A percentile compares a stretch with the other conserved stretches of the same genome.
Conservation (phyloP, 805 yeast genomes). For the Sungouiella thailandica region DNA sequence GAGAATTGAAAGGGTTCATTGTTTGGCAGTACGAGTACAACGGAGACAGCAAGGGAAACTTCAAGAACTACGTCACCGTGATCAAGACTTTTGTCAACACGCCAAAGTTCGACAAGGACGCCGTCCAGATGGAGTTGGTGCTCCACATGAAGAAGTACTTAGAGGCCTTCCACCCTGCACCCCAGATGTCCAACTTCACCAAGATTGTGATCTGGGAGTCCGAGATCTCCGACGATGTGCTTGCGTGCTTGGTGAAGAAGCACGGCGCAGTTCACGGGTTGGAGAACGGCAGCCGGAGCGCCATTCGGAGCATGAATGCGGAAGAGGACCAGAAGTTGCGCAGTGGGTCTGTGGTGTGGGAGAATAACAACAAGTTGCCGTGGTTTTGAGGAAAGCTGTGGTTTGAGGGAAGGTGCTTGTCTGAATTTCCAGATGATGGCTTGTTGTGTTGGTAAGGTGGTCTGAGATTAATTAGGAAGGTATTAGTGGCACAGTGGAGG, state of each 20-base stretch:
- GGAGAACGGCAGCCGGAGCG: constrained; percentile 34
- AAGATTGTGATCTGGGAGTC: constrained; percentile 31
- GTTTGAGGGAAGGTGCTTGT: too few species aligned
- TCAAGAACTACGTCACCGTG: constrained; percentile 20
- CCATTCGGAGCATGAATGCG: constrained; percentile 23
- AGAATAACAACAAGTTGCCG: constrained; percentile 36
- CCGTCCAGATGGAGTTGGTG: constrained; percentile 10
- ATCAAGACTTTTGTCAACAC: constrained; percentile 23
- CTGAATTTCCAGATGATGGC: too few species aligned
- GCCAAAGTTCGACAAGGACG: constrained; percentile 14
- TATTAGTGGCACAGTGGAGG: too few species aligned
- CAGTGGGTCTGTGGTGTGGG: constrained; percentile 33
- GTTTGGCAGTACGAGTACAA: constrained; percentile 38
- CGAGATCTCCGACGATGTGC: constrained; percentile 19
- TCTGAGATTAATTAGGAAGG: too few species aligned
- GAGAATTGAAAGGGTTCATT: constrained; percentile 23
- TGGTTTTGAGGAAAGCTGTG: constrained; percentile 40
- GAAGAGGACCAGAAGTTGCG: constrained; percentile 22
- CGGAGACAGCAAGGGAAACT: constrained; percentile 5
- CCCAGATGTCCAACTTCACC: constrained; percentile 11
- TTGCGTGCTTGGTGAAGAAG: constrained; percentile 12
- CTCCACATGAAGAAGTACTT: constrained; percentile 13
- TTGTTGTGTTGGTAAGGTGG: too few species aligned
- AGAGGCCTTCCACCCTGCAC: constrained; percentile 9
- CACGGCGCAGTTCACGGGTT: constrained; percentile 17